phyloP scores from a whole-genome alignment of 1,139 yeast species.

The Nematodospora anomalae region DNA sequence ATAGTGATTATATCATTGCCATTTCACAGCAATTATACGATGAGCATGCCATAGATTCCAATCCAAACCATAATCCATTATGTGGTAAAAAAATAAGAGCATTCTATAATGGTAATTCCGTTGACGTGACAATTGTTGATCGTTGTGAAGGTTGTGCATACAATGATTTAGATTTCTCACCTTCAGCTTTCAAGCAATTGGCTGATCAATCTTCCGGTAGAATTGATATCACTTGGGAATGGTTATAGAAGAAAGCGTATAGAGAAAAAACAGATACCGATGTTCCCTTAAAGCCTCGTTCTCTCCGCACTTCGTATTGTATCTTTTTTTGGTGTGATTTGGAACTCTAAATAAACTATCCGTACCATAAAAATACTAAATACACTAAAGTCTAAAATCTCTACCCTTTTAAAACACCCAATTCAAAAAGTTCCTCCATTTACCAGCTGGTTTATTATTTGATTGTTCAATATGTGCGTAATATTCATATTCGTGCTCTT shows the following conservation, averaged over 20 bases:
- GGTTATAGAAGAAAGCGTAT: conserved; percentile 18
- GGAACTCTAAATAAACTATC: too few species aligned
- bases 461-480: conserved; percentile 27
- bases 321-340: too few species aligned
- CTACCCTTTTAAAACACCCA: conserved; percentile 4
- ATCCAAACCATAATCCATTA: conserved; percentile 44
- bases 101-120: conserved; percentile 39
- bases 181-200: conserved; percentile 38
- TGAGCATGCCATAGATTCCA: conserved; percentile 29
- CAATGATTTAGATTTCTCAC: conserved; percentile 47
- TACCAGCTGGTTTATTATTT: conserved; percentile 1
- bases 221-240: conserved; percentile 45
- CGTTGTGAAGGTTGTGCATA: conserved; percentile 41
- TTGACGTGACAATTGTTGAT: conserved; percentile 45
- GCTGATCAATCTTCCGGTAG: conserved; percentile 44
- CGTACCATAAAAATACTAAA: too few species aligned
- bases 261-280: too few species aligned
- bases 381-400: too few species aligned
- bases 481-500: conserved; percentile 42
- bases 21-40: conserved; percentile 38
- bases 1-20: conserved; percentile 50
- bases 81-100: conserved; percentile 47
- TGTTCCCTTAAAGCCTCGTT: too few species aligned
- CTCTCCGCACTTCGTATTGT: too few species aligned
- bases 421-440: conserved; percentile 1